A percentile compares a stretch with the other conserved stretches of the same genome.
phyloP scores from a whole-genome alignment of 768 basidiomycete species.

The Dictyophora rubrovolvata region DNA sequence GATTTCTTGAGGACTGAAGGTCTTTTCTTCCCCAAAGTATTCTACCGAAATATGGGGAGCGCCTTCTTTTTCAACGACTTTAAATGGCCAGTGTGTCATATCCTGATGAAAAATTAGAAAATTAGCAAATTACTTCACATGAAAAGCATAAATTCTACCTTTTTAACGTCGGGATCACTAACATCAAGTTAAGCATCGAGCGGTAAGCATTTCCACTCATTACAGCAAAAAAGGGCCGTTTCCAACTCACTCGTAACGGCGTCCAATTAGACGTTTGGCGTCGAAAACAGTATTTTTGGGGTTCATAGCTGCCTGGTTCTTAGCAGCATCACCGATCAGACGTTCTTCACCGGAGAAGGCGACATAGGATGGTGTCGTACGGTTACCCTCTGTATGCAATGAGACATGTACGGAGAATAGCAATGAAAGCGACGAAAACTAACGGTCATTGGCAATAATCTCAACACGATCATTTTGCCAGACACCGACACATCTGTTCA shows the following conservation, averaged over 20 bases:
- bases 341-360: conserved; percentile 95
- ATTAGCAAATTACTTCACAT: conserved; percentile 2
- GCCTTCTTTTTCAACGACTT: conserved; percentile 92
- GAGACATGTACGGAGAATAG: conserved; percentile 3
- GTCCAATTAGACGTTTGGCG: conserved; percentile 97
- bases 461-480: conserved; percentile 99
- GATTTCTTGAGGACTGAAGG: conserved; percentile 96
- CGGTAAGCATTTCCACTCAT: not conserved
- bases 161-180: conserved; percentile 89
- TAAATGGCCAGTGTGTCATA: conserved; percentile 96
- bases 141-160: conserved; percentile 32
- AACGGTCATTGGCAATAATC: conserved; percentile 96
- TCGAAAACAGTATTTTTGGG: conserved; percentile 98
- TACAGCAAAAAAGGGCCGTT: not conserved
- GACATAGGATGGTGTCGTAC: conserved; percentile 98
- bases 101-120: conserved; percentile 41
- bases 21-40: conserved; percentile 91
- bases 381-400: conserved; percentile 72
- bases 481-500: conserved; percentile 85
- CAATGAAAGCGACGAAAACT: conserved; percentile 23
- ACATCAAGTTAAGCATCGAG: not conserved
- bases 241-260: conserved; percentile 75
- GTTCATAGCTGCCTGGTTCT: conserved; percentile 99
- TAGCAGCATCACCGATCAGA: conserved; percentile 96
- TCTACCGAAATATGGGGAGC: conserved; percentile 95